phyloP scores from a whole-genome alignment of 1,139 yeast species.

The Scheffersomyces insectosa region DNA sequence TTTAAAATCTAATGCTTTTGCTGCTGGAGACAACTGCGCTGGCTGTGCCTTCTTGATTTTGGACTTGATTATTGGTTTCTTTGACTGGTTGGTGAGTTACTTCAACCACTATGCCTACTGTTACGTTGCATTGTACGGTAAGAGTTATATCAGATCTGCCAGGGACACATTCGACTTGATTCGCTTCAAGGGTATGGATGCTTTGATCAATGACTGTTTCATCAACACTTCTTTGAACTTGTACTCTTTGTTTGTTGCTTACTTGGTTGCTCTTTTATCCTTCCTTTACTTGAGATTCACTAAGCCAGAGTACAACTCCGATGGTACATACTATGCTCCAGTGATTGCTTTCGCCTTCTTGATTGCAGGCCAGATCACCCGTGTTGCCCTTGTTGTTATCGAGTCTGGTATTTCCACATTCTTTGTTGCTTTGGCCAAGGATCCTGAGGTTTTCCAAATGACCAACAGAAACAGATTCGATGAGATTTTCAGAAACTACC shows the following conservation, averaged over 20 bases:
- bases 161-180: constrained; percentile 80
- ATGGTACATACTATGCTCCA: constrained; percentile 71
- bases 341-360: constrained; percentile 77
- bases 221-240: constrained; percentile 75
- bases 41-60: constrained; percentile 55
- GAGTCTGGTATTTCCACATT: constrained; percentile 83
- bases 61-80: constrained; percentile 60
- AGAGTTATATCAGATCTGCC: constrained; percentile 72
- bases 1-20: constrained; percentile 54
- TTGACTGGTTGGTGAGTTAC: constrained; percentile 81
- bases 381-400: constrained; percentile 71
- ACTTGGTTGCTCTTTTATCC: constrained; percentile 66
- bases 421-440: constrained; percentile 83
- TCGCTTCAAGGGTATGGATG: constrained; percentile 81
- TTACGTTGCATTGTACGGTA: constrained; percentile 85
- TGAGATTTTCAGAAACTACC: constrained; percentile 70
- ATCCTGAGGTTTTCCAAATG: constrained; percentile 80
- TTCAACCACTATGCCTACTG: constrained; percentile 92
- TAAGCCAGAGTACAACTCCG: constrained; percentile 67
- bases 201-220: constrained; percentile 80
- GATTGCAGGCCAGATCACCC: constrained; percentile 74
- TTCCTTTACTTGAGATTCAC: constrained; percentile 73
- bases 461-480: constrained; percentile 78
- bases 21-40: constrained; percentile 56
- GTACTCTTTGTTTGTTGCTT: constrained; percentile 71